Base-by-base conservation (phyloP, 495 filamentous ascomycete genomes). In the Penicillium atrosanguineum region DNA sequence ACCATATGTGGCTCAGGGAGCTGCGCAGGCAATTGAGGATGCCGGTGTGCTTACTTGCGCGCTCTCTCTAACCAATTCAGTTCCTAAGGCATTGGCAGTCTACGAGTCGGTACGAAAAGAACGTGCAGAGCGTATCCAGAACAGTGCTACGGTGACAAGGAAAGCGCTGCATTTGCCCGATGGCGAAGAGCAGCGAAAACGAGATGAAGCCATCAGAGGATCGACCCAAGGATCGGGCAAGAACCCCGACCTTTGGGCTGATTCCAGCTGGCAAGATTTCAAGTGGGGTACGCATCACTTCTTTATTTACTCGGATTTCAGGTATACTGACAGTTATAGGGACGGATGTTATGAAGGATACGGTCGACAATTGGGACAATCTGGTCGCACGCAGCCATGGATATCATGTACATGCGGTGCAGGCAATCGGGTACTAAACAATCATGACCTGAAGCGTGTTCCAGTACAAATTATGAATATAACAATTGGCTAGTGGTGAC, bases 11-110 rank as follows among this genome's bases (percentile, higher is more conserved):
- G 80, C 78, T 23, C 88, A 91, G 74, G 87, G 87, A 14, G 87
- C 87, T 31, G 87, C 87, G 8, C 87, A 89, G 77, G 87, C 86
- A 20, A 86, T 90, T 51, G 88, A 92, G 72, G 86, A 90, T 62
- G 85, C 80, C 15, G 85, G 81, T 15, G 86, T 87, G 28, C 67
- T 91, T 12, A 83, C 79, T 19, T 37, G 34, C 34, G 11, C 34
- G 34, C 11, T 12, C 34, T 12, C 34, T n/a, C 7, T 11, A 3
- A 11, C 34, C 11, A 6, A 37, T 3, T 37, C 34, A 12, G 7
- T 37, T n/a, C 9, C 9, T 6, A 37, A 3, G 7, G 34, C 34
- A 12, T n/a, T 37, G 11, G 11, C 11, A 12, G 34, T 37, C 9
- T 37, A 37, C 34, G 34, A 37, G 34, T 12, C 2, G 1, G n/a